Evolutionary conservation across 371 early-diverging fungal genomes (phyloP), one percentile per base, ranked within the genome.

Genomic region (Catenaria anguillulae): DNA sequence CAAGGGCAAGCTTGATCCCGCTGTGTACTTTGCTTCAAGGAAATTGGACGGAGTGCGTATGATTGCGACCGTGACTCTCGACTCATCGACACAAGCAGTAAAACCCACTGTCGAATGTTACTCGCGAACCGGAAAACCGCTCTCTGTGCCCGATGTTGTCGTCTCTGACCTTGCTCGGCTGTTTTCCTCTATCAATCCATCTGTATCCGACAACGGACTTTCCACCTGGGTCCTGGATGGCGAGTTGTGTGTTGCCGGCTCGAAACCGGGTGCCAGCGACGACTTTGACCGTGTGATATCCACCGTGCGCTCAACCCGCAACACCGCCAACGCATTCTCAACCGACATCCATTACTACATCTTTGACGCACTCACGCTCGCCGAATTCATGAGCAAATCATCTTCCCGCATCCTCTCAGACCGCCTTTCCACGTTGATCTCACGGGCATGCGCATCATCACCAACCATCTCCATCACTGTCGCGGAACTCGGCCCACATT

Each of bases 21-120:
- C 43, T 15, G 13, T 4, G 33, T 82, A 77, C 79, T 75, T 72
- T 56, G 79, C 68, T 1, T 82, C 83, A 1, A 69, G 80, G 33
- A 82, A 82, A 56, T 40, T 81, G 64, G 83, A 82, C 60, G 83
- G 83, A 2, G 75, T 81, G 5, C 73, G 83, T 10, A 79, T 80
- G 36, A 52, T 82, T 34, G 67, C 79, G 0, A 45, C 74, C 54
- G 63, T 82, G 10, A n/a, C 66, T 6, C 29, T 26, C 52, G 29
- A 13, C 1, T 64, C 69, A 33, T 62, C 67, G 2, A 17, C n/a
- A 0, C 26, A 29, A 26, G 21, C 33, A 4, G 5, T 40, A 10
- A 65, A 64, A 46, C 63, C 62, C 0, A 10, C 42, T 23, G 70
- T 79, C 26, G 65, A 71, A 33, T 73, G 76, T 42, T 63, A 69